These are phyloP conservation scores for Tulasnella calospora DNA, from an alignment of 768 basidiomycete genomes.

Conservation along the genomic window DNA sequence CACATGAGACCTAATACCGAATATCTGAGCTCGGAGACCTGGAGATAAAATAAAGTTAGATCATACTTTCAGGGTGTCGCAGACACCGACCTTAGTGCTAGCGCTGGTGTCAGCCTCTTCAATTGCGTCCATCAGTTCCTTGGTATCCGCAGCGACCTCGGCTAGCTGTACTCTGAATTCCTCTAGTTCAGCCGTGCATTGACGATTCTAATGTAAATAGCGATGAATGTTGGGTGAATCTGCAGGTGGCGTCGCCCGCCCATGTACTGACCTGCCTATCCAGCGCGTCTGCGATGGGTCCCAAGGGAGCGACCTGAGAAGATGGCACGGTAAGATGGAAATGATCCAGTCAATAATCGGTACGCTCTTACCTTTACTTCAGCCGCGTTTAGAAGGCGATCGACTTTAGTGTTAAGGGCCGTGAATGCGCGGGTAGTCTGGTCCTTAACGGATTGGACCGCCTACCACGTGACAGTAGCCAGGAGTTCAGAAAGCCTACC, in stretches of 20 bases:
- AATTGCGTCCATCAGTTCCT: background rate
- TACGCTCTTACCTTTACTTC: background rate
- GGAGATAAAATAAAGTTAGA: too few species aligned
- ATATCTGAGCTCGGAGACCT: background rate
- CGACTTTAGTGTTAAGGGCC: background rate
- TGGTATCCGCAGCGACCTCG: background rate
- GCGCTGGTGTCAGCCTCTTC: background rate
- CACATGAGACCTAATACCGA: background rate
- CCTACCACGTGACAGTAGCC: background rate
- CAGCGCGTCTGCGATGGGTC: background rate
- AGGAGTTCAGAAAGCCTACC: background rate
- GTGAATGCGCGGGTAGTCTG: background rate
- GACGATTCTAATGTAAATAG: background rate
- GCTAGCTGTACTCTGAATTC: background rate
- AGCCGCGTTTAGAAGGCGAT: background rate
- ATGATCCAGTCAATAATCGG: background rate
- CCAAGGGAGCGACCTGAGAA: background rate
- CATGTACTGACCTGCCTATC: background rate
- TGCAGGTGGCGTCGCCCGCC: background rate
- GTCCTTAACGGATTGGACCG: background rate
- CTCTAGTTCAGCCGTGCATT: background rate
- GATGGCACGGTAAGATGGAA: background rate
- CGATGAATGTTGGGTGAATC: background rate
- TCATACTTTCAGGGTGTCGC: background rate
- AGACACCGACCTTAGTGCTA: background rate